phyloP scores from a whole-genome alignment of 306 rosid genomes.

The Carpinus viminea region DNA sequence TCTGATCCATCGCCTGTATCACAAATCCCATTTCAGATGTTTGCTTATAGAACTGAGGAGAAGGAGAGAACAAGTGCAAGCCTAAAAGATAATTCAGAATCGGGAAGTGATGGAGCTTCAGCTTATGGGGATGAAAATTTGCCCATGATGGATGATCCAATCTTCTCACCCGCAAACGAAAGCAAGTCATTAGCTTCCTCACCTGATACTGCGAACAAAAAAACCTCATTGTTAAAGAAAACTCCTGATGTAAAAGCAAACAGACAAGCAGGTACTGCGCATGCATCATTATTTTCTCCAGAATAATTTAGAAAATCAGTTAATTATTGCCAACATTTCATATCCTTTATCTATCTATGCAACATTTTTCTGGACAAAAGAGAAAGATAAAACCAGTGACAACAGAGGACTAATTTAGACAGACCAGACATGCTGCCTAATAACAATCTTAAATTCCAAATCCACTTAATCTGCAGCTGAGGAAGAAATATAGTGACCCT shows the following conservation, averaged over 20 bases:
- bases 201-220: constrained; percentile 43
- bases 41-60: constrained; percentile 61
- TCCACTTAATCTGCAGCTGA: no score
- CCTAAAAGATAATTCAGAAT: constrained; percentile 66
- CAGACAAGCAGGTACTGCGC: constrained; percentile 53
- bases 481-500: no score
- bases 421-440: no score
- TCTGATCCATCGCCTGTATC: constrained; percentile 43
- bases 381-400: no score
- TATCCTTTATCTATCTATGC: no score
- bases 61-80: constrained; percentile 36
- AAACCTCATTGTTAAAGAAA: constrained; percentile 35
- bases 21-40: constrained; percentile 81
- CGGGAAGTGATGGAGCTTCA: constrained; percentile 76
- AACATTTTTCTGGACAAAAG: no score
- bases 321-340: neutral
- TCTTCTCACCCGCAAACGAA: constrained; percentile 39
- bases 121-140: constrained; percentile 61
- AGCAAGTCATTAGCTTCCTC: constrained; percentile 42
- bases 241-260: constrained; percentile 42
- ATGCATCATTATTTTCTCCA: neutral
- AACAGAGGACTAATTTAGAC: no score
- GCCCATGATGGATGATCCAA: constrained; percentile 57
- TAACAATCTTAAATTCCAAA: no score
- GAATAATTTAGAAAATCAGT: constrained; percentile 11